phyloP scores from a whole-genome alignment of 208 protist genomes.

The Sergeia podlipaevii region DNA sequence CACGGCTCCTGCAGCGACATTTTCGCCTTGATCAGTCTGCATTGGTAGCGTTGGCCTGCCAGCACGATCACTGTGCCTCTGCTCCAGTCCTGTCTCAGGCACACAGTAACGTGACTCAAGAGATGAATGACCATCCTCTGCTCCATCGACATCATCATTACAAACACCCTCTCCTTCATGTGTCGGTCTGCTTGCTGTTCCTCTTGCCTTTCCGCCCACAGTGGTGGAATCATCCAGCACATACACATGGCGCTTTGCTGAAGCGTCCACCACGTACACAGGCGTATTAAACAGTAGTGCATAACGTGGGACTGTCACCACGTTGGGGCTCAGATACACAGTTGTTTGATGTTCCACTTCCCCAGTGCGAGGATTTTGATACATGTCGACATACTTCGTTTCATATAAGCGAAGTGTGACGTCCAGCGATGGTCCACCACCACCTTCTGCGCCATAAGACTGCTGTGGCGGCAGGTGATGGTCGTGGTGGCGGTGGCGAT shows the following conservation, averaged over 20 bases:
- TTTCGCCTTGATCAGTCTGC: too few species aligned
- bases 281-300: constrained; percentile 57
- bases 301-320: constrained; percentile 13
- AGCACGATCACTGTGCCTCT: too few species aligned
- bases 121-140: too few species aligned
- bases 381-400: constrained; percentile 23
- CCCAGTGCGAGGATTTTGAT: constrained; percentile 34
- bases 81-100: too few species aligned
- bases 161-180: too few species aligned
- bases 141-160: too few species aligned
- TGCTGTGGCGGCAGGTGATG: background rate
- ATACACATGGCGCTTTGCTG: constrained; percentile 56
- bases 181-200: too few species aligned
- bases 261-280: constrained; percentile 55
- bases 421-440: background rate
- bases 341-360: constrained; percentile 44
- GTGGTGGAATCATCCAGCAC: constrained; percentile 54
- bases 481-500: background rate
- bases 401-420: constrained; percentile 57
- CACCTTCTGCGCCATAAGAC: background rate
- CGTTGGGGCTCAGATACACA: constrained; percentile 24
- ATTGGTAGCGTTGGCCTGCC: too few species aligned
- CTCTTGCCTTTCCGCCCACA: too few species aligned
- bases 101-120: too few species aligned
- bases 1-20: too few species aligned